Percentiles rank a stretch among this genome's conserved stretches.
Evolutionary conservation across 78 protist species (phyloP).

Genomic region (Isochrysis galbana): DNA sequence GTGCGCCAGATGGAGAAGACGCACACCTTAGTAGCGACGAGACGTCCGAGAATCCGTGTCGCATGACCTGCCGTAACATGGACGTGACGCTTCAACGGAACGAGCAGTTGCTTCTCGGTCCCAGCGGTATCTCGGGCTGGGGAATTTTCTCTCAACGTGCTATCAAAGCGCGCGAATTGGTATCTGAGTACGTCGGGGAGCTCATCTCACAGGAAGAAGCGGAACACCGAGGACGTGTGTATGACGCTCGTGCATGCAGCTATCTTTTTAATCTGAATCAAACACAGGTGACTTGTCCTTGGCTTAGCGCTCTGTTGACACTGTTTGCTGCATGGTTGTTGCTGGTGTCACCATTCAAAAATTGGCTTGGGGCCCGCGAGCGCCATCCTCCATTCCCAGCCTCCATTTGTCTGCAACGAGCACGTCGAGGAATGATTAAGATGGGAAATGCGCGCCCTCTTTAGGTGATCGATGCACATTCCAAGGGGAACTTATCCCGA

Average conservation of each 20-base stretch:
- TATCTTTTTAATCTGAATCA: conserved; percentile 1
- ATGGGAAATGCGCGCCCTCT: no score
- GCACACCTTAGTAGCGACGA: no score
- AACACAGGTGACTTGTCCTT: not conserved
- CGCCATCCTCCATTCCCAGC: no score
- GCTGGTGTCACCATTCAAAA: no score
- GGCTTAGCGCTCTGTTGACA: not conserved
- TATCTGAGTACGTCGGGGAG: not conserved
- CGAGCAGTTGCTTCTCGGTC: not conserved
- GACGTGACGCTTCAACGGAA: not conserved
- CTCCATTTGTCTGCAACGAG: not conserved
- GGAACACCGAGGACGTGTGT: conserved; percentile 26
- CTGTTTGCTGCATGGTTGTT: no score
- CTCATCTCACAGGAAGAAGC: conserved; percentile 29
- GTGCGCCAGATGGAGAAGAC: no score
- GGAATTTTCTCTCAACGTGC: not conserved
- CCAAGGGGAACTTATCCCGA: not conserved
- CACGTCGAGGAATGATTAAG: no score
- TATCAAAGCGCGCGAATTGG: not conserved
- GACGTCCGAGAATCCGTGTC: not conserved
- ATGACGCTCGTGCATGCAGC: not conserved
- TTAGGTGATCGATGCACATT: not conserved
- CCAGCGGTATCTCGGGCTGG: not conserved
- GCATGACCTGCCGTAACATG: not conserved
- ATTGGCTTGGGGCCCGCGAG: no score